These are phyloP conservation scores for Globisporangium okanoganense DNA, from an alignment of 352 stramenopile genomes.

Conservation along the genomic window DNA sequence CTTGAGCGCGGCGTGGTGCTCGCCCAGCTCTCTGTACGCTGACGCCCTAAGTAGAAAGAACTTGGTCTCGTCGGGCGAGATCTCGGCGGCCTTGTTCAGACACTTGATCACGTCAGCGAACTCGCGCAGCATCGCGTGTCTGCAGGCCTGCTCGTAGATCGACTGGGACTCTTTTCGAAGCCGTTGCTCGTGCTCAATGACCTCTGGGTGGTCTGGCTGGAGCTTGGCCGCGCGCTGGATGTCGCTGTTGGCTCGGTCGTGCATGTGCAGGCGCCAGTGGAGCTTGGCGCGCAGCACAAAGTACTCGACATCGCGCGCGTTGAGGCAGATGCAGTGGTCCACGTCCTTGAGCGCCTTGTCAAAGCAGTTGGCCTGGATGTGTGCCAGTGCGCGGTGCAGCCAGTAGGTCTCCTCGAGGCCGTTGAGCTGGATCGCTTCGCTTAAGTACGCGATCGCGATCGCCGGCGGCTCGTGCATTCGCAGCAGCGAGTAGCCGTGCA, in stretches of 20 bases:
- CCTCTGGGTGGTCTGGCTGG: slow-evolving; percentile 60
- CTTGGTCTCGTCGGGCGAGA: slow-evolving; percentile 62
- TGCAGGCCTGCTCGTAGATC: slow-evolving; percentile 65
- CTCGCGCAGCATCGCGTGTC: slow-evolving; percentile 44
- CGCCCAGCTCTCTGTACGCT: slow-evolving; percentile 53
- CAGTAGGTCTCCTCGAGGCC: slow-evolving; percentile 67
- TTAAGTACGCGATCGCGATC: slow-evolving; percentile 65
- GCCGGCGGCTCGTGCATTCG: slow-evolving; percentile 42
- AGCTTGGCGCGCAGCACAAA: slow-evolving; percentile 80
- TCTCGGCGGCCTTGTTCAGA: slow-evolving; percentile 61
- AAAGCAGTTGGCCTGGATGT: slow-evolving; percentile 54
- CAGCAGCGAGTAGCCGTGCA: slow-evolving; percentile 72
- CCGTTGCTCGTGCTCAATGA: slow-evolving; percentile 63
- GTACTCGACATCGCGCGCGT: slow-evolving; percentile 73
- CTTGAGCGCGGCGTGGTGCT: slow-evolving; percentile 52
- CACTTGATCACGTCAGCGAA: slow-evolving; percentile 57
- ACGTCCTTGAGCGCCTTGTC: slow-evolving; percentile 76
- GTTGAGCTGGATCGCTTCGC: slow-evolving; percentile 73
- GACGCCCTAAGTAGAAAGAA: slow-evolving; percentile 69
- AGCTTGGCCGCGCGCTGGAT: slow-evolving; percentile 56
- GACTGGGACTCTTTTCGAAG: slow-evolving; percentile 63
- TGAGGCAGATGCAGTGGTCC: slow-evolving; percentile 79
- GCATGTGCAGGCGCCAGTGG: slow-evolving; percentile 73
- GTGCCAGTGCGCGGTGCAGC: slow-evolving; percentile 67
- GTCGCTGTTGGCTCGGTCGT: slow-evolving; percentile 66